Conservation (phyloP, 306 rosid genomes). For the Gleditsia sinensis region DNA sequence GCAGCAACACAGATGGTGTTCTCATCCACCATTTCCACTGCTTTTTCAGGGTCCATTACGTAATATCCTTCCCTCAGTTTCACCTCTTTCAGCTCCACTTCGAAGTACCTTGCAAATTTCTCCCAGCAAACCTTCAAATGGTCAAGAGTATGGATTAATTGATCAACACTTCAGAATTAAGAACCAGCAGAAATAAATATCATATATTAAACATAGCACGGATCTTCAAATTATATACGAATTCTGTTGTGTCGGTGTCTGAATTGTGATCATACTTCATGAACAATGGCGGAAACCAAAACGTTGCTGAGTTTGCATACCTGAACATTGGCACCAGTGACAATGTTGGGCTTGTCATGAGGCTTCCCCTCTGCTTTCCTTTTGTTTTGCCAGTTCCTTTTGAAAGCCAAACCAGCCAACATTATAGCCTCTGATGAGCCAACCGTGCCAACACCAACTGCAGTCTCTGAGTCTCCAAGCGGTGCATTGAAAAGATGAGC, state of each 20-base stretch:
- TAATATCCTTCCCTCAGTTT: conserved; percentile 68
- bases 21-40: conserved; percentile 85
- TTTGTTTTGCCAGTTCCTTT: conserved; percentile 87
- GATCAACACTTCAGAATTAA: too few species aligned
- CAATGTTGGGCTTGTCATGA: conserved; percentile 84
- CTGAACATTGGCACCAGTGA: conserved; percentile 98
- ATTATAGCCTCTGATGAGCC: conserved; percentile 96
- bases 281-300: too few species aligned
- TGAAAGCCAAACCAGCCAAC: conserved; percentile 97
- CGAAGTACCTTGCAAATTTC: conserved; percentile 91
- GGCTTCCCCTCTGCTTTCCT: conserved; percentile 64
- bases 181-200: too few species aligned
- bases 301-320: too few species aligned
- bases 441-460: conserved; percentile 90
- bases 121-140: conserved; percentile 81
- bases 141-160: background rate
- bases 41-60: conserved; percentile 85
- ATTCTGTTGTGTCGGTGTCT: too few species aligned
- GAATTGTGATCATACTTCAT: too few species aligned
- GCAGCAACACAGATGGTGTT: conserved; percentile 95
- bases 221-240: too few species aligned
- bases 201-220: too few species aligned
- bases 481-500: conserved; percentile 97
- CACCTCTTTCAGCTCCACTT: conserved; percentile 87
- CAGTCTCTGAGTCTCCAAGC: conserved; percentile 72